Evolutionary conservation across 2,329 filamentous ascomycete species (phyloP).

Genomic region (Pseudonectria foliicola): DNA sequence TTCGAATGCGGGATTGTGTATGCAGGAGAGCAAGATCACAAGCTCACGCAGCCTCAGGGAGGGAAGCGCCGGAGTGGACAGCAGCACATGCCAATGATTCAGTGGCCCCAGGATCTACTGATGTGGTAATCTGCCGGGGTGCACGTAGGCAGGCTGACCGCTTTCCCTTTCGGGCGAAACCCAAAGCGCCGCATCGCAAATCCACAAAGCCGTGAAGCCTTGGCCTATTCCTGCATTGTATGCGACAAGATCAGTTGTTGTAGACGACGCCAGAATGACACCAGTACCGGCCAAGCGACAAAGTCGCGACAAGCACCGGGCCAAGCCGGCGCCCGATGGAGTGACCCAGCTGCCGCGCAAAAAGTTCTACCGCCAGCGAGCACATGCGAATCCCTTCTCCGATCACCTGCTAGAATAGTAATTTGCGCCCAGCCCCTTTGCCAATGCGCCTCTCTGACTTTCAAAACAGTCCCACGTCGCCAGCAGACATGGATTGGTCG

Average conservation of each 20-base stretch:
- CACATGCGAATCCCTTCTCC: constrained; percentile 96
- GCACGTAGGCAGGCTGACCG: constrained; percentile 1
- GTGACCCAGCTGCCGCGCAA: constrained; percentile 72
- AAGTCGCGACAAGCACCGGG: constrained; percentile 60
- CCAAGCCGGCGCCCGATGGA: constrained; percentile 43
- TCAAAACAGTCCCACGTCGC: constrained; percentile 60
- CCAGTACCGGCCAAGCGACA: constrained; percentile 46
- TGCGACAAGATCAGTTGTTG: too few relatives aligned
- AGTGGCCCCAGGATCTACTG: too few relatives aligned
- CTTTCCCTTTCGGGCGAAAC: background rate
- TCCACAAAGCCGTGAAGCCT: background rate
- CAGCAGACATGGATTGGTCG: constrained; percentile 87
- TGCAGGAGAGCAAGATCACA: constrained; percentile 16
- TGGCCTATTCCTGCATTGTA: too few relatives aligned
- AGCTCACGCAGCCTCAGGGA: constrained; percentile 10
- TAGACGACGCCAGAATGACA: constrained; percentile 18
- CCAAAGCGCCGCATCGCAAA: background rate
- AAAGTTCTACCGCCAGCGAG: constrained; percentile 92
- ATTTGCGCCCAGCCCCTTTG: constrained; percentile 5
- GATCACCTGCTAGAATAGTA: constrained; percentile 89
- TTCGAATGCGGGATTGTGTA: constrained; percentile 14
- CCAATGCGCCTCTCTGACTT: constrained; percentile 4
- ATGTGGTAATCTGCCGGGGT: too few relatives aligned
- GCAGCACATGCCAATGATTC: background rate
- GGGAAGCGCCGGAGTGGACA: too few relatives aligned